A percentile compares a stretch with the other conserved stretches of the same genome.
Evolutionary conservation across 192 early-diverging fungal species (phyloP).

Genomic region (Funneliformis geosporum): DNA sequence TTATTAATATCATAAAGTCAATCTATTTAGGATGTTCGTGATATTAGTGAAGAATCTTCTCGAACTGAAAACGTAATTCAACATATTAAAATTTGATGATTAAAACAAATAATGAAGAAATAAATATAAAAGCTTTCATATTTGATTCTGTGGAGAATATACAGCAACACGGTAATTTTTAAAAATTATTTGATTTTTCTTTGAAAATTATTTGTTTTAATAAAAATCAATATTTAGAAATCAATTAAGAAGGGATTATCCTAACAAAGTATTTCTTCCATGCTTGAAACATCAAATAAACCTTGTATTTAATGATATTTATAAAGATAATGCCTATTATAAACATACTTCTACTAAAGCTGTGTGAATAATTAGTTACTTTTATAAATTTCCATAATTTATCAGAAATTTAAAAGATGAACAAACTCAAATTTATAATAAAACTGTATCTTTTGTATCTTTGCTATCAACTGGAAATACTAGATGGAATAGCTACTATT

Average conservation of each 20-base stretch:
- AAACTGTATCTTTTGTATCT: not conserved
- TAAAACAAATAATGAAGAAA: constrained; percentile 5
- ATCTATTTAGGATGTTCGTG: not conserved
- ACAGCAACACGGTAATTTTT: not conserved
- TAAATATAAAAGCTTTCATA: constrained; percentile 12
- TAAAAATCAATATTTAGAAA: no score
- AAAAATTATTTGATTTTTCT: not conserved
- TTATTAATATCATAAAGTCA: not conserved
- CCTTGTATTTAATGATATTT: no score
- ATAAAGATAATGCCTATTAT: no score
- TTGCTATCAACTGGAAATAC: not conserved
- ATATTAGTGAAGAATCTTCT: not conserved
- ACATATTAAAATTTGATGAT: constrained; percentile 1
- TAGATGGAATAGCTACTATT: not conserved
- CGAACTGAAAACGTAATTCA: constrained; percentile 3
- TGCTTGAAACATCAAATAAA: no score
- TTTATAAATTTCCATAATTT: not conserved
- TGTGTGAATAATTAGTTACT: not conserved
- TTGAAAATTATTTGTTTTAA: not conserved
- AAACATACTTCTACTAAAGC: no score
- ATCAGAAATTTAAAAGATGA: not conserved
- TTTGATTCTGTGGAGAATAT: constrained; percentile 17
- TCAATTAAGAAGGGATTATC: no score
- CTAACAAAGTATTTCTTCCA: no score
- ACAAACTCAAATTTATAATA: not conserved